phyloP scores from a whole-genome alignment of 345 rosid genomes.

The Alliaria petiolata region DNA sequence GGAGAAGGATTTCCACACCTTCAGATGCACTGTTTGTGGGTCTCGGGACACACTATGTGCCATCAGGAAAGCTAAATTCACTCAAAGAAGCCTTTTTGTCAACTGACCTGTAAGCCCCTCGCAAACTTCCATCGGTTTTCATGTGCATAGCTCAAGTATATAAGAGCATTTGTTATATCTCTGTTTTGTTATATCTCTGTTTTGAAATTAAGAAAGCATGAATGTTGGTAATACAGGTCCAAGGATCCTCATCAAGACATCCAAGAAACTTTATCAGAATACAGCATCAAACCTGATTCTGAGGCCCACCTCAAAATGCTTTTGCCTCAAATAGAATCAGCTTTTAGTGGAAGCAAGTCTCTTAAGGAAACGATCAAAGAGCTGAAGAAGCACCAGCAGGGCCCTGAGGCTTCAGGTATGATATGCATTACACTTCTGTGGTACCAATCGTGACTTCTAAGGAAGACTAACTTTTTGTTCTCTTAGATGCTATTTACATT shows the following conservation, averaged over 20 bases:
- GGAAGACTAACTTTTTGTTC: too few relatives aligned
- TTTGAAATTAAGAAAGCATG: slow-evolving; percentile 10
- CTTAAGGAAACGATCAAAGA: slow-evolving; percentile 63
- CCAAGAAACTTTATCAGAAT: slow-evolving; percentile 46
- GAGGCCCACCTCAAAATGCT: slow-evolving; percentile 57
- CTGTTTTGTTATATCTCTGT: background rate
- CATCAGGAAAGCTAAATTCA: slow-evolving; percentile 57
- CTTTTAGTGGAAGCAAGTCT: slow-evolving; percentile 57
- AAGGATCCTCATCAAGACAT: slow-evolving; percentile 63
- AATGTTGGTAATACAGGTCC: slow-evolving; percentile 50
- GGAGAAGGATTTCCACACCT: slow-evolving; percentile 78
- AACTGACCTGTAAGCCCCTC: slow-evolving; percentile 48
- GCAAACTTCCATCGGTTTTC: background rate
- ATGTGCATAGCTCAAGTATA: background rate
- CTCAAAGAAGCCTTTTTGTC: slow-evolving; percentile 71
- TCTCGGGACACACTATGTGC: slow-evolving; percentile 82
- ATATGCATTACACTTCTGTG: too few relatives aligned
- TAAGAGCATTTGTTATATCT: too few relatives aligned
- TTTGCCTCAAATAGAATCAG: slow-evolving; percentile 66
- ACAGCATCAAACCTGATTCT: slow-evolving; percentile 54
- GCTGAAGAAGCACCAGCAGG: slow-evolving; percentile 59
- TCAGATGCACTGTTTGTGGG: slow-evolving; percentile 82
- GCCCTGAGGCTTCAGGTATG: slow-evolving; percentile 61
- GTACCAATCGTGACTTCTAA: too few relatives aligned
- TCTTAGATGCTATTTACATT: too few relatives aligned